A percentile compares a stretch with the other conserved stretches of the same genome.
These are phyloP conservation scores for Amylostereum areolatum DNA, from an alignment of 1,284 basidiomycete species.

Conservation along the genomic window DNA sequence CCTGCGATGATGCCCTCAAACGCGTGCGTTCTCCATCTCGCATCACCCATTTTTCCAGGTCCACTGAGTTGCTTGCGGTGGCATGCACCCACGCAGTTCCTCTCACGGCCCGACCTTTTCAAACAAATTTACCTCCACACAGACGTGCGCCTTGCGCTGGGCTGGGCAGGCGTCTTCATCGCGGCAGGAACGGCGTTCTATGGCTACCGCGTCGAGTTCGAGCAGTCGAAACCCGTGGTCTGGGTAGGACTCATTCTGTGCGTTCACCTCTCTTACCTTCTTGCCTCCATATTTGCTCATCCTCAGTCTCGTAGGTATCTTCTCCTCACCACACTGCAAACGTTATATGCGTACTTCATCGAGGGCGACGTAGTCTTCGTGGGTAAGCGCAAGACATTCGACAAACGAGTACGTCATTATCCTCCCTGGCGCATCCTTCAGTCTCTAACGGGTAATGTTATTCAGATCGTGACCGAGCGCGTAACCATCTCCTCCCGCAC, in stretches of 20 bases:
- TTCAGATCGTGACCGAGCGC: constrained; percentile 76
- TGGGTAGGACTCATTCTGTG: constrained; percentile 73
- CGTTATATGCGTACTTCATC: constrained; percentile 75
- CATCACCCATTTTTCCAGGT: neutral
- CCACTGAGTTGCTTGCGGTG: neutral
- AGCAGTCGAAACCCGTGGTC: constrained; percentile 75
- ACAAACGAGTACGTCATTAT: constrained; percentile 58
- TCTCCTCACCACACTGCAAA: constrained; percentile 61
- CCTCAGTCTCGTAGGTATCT: constrained; percentile 50
- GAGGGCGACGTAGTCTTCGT: constrained; percentile 79
- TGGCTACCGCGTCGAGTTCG: constrained; percentile 81
- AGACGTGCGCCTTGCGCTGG: constrained; percentile 77
- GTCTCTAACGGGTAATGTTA: neutral
- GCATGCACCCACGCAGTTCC: constrained; percentile 47
- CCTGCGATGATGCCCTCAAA: constrained; percentile 87
- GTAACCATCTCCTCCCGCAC: constrained; percentile 69
- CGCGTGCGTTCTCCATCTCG: constrained; percentile 51
- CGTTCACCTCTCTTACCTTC: constrained; percentile 23
- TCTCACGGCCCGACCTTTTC: constrained; percentile 76
- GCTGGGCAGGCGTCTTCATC: constrained; percentile 78
- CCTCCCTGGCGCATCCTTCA: neutral
- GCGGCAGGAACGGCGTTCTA: constrained; percentile 79
- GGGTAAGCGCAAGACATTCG: constrained; percentile 79
- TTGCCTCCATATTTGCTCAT: constrained; percentile 1
- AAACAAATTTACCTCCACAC: constrained; percentile 82